A percentile compares a stretch with the other conserved stretches of the same genome.
Evolutionary conservation across 2,329 filamentous ascomycete species (phyloP).

Genomic region (Epichloe baconii): DNA sequence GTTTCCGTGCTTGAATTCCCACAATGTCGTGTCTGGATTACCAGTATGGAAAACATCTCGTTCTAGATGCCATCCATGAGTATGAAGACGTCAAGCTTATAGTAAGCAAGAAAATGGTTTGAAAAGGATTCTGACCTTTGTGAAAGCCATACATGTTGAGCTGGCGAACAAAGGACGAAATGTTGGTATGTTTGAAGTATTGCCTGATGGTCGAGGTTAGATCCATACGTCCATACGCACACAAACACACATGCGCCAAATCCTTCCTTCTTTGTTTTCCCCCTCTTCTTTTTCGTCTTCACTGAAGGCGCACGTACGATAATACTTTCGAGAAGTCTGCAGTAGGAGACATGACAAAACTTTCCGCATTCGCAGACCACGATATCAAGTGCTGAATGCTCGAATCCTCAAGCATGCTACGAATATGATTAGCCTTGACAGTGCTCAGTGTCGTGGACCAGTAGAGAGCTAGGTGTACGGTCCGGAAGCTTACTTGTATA

Average conservation of each 20-base stretch:
- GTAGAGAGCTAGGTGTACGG: background rate
- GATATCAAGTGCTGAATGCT: slow-evolving; percentile 92
- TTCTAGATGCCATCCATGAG: slow-evolving; percentile 38
- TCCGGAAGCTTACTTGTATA: slow-evolving; percentile 69
- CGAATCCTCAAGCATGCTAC: slow-evolving; percentile 89
- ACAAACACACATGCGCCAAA: background rate
- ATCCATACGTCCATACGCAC: background rate
- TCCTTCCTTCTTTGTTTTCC: background rate
- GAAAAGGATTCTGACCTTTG: slow-evolving; percentile 53
- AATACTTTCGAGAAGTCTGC: slow-evolving; percentile 96
- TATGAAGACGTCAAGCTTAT: background rate
- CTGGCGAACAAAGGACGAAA: slow-evolving; percentile 94
- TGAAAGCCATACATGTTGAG: slow-evolving; percentile 99
- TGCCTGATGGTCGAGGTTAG: slow-evolving; percentile 42
- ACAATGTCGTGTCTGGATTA: slow-evolving; percentile 82
- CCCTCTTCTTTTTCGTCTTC: too few relatives aligned
- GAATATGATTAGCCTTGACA: background rate
- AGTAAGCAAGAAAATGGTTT: background rate
- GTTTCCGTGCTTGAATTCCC: slow-evolving; percentile 98
- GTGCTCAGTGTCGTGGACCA: background rate
- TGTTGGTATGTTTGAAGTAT: slow-evolving; percentile 99
- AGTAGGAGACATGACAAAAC: slow-evolving; percentile 97
- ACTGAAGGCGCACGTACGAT: slow-evolving; percentile 50
- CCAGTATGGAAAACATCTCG: slow-evolving; percentile 97
- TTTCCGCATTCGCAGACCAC: slow-evolving; percentile 87